These are phyloP conservation scores for Geranomyces variabilis DNA, from an alignment of 192 early-diverging fungal species.

Conservation along the genomic window DNA sequence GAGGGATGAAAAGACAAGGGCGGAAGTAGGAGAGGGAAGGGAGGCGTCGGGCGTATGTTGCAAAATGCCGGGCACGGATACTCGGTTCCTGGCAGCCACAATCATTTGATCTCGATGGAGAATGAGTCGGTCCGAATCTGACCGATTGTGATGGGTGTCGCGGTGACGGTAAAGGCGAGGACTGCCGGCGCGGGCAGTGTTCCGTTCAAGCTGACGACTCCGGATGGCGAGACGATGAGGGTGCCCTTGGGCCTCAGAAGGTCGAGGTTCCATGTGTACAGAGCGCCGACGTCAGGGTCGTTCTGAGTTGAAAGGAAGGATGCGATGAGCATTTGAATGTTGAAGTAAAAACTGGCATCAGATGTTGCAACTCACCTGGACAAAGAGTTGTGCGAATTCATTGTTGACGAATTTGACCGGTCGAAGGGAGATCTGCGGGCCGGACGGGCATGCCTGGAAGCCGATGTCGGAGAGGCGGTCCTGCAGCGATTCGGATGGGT, in stretches of 20 bases:
- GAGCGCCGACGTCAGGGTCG: background rate
- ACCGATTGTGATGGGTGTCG: slow-evolving; percentile 6
- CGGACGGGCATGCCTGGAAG: slow-evolving; percentile 8
- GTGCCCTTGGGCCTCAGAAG: slow-evolving; percentile 1
- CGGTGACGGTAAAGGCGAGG: slow-evolving; percentile 19
- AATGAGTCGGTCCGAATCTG: slow-evolving; percentile 12
- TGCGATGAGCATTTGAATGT: too few species aligned
- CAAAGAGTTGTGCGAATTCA: slow-evolving; percentile 13
- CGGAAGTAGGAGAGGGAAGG: too few species aligned
- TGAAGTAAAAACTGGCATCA: too few species aligned
- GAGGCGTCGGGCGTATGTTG: too few species aligned
- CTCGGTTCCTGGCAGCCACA: too few species aligned
- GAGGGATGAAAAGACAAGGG: too few species aligned
- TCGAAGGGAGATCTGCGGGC: background rate
- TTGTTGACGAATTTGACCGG: slow-evolving; percentile 2
- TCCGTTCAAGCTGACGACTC: slow-evolving; percentile 9
- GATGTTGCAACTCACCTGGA: background rate
- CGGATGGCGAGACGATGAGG: slow-evolving; percentile 5
- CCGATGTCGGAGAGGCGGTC: background rate
- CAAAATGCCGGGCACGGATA: too few species aligned
- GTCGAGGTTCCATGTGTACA: slow-evolving; percentile 13
- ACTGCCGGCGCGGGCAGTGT: slow-evolving; percentile 9
- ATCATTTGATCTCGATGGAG: slow-evolving; percentile 17
- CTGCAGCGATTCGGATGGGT: background rate
- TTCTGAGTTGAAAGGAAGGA: background rate